Base-by-base conservation (phyloP, 2,329 filamentous ascomycete species). In the Cladosporium sp. region DNA sequence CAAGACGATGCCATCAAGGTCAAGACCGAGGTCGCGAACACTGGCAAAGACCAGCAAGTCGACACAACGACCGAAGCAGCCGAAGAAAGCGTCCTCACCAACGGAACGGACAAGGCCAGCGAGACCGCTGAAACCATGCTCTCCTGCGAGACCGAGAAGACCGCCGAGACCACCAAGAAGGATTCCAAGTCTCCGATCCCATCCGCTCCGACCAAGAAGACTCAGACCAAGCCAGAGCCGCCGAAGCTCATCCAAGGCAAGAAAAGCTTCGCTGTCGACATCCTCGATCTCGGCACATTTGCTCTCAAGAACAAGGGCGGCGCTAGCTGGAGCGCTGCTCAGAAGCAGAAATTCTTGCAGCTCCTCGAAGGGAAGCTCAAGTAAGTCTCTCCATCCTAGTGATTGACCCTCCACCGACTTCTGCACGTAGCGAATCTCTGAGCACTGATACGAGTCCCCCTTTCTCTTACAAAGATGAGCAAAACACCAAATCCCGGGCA, bases 251-350 rank as follows among this genome's bases (percentile, higher is more conserved):
- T 37, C 39, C 40, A 53, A 10, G 67, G 65, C 25, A 44, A 65
- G 40, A 69, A 68, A 56, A 39, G 40, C 13, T 66, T 62, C 2
- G 69, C 62, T 5, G 60, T 72, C 8, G 62, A 69, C 25, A 47
- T 71, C 9, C 51, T 73, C 8, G 50, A 54, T 17, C 71, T 73
- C 53, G 65, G 64, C 40, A 63, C 59, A 47, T 20, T 40, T 4
- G 68, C 70, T 7, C 60, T 73, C 42, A 64, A 58, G 5, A 60
- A 72, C 50, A 64, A 58, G 5, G 65, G 70, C 28, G 63, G 64
- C 45, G 22, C 56, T 1, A 44, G 19, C 1, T 72, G 65, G 62
- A 34, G 57, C 8, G 58, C 63, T 0, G 58, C 60, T 9, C 55
- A 66, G 64, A 53, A 63, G 6, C 52, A 62, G 20, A 60, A 66